phyloP scores from a whole-genome alignment of 169 alveolate species.

The Theileria parva region DNA sequence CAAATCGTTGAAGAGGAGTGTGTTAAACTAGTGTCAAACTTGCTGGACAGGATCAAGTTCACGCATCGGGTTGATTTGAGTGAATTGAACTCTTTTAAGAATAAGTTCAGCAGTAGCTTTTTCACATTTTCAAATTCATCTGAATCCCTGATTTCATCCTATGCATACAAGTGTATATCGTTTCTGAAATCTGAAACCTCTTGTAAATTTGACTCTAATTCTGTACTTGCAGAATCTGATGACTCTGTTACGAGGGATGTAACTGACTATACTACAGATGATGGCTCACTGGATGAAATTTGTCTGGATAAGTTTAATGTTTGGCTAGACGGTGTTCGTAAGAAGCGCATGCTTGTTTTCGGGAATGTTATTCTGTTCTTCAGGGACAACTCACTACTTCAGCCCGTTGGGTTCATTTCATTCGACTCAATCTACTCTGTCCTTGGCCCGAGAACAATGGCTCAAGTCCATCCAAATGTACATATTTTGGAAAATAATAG shows the following conservation, averaged over 20 bases:
- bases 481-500: slow-evolving; percentile 12
- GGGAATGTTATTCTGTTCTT: slow-evolving; percentile 38
- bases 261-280: not conserved
- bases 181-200: not conserved
- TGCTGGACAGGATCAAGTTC: slow-evolving; percentile 4
- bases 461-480: slow-evolving; percentile 14
- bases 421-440: slow-evolving; percentile 13
- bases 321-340: slow-evolving; percentile 42
- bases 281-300: not conserved
- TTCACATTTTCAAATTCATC: not conserved
- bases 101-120: not conserved
- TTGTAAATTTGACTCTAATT: not conserved
- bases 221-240: not conserved
- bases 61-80: slow-evolving; percentile 1
- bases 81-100: not conserved
- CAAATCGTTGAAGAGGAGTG: slow-evolving; percentile 2
- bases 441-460: slow-evolving; percentile 4
- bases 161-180: not conserved
- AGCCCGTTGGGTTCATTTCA: slow-evolving; percentile 54
- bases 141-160: not conserved
- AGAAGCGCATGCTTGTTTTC: slow-evolving; percentile 28
- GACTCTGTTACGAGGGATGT: not conserved
- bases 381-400: slow-evolving; percentile 54
- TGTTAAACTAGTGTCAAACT: not conserved
- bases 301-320: slow-evolving; percentile 6